These are phyloP conservation scores for Scedosporium dehoogii DNA, from an alignment of 2,329 filamentous ascomycete genomes.

Conservation along the genomic window DNA sequence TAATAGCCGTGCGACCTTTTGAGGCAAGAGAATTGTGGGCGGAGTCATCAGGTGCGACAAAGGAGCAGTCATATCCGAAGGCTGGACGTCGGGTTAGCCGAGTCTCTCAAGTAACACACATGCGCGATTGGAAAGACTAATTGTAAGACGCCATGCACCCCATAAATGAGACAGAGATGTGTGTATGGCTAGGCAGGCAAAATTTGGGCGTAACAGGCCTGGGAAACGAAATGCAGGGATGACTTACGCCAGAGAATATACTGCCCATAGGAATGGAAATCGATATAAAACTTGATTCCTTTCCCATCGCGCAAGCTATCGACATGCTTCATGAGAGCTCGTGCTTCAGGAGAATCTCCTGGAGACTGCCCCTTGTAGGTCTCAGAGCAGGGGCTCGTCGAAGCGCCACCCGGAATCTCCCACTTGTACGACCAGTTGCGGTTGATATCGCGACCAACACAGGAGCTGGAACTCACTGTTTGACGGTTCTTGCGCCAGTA, in stretches of 20 bases:
- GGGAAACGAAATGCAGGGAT: background rate
- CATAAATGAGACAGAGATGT: background rate
- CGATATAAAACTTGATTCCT: constrained; percentile 52
- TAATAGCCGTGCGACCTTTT: constrained; percentile 5
- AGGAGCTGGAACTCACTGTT: constrained; percentile 25
- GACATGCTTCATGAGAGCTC: constrained; percentile 21
- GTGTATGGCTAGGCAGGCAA: background rate
- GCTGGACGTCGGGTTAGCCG: background rate
- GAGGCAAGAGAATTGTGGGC: constrained; percentile 6
- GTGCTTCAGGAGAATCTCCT: constrained; percentile 44
- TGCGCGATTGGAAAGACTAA: no score
- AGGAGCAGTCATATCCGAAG: constrained; percentile 11
- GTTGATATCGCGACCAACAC: constrained; percentile 47
- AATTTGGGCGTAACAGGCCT: no score
- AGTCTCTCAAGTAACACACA: no score
- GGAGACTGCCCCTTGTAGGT: constrained; percentile 33
- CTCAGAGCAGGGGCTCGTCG: constrained; percentile 39
- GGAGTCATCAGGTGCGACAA: constrained; percentile 10
- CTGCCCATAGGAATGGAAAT: constrained; percentile 56
- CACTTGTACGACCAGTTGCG: constrained; percentile 50
- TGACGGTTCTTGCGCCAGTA: constrained; percentile 55
- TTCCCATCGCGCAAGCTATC: constrained; percentile 20
- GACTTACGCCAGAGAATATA: constrained; percentile 12
- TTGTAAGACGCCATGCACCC: no score
- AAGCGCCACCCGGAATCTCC: constrained; percentile 38